Conservation (phyloP, 1,284 basidiomycete species). For the Ustilago esculenta region DNA sequence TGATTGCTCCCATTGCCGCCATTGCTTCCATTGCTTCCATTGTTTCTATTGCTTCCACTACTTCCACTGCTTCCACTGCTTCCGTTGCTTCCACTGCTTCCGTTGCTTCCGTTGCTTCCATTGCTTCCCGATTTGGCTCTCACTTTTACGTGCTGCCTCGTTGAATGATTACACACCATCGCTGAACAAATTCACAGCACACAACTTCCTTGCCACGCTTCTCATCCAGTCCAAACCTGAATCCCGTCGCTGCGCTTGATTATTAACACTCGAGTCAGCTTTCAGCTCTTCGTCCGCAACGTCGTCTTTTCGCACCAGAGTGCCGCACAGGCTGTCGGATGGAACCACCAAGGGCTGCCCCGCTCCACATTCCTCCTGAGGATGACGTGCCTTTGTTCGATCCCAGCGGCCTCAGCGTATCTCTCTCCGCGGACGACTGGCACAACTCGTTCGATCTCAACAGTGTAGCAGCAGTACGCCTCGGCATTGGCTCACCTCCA, state of each 20-base stretch:
- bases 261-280: neutral
- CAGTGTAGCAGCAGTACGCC: conserved; percentile 45
- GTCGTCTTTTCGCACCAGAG: conserved; percentile 7
- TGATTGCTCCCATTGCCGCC: too few species aligned
- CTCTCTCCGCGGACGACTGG: conserved; percentile 49
- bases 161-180: neutral
- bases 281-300: conserved; percentile 1
- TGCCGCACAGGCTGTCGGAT: conserved; percentile 38
- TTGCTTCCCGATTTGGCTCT: too few species aligned
- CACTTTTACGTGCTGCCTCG: too few species aligned
- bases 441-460: conserved; percentile 42
- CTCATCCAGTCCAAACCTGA: neutral
- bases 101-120: too few species aligned
- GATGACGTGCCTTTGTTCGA: conserved; percentile 50
- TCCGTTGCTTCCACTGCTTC: too few species aligned
- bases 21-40: too few species aligned
- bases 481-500: conserved; percentile 39
- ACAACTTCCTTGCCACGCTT: neutral
- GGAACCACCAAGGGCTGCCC: conserved; percentile 35
- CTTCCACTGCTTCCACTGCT: too few species aligned
- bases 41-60: too few species aligned
- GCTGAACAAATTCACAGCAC: neutral
- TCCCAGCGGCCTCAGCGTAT: conserved; percentile 49
- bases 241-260: neutral
- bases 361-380: conserved; percentile 47